Evolutionary conservation across 1,284 basidiomycete genomes (phyloP), one percentile per base, ranked within the genome.

Genomic region (Tilletia caries): DNA sequence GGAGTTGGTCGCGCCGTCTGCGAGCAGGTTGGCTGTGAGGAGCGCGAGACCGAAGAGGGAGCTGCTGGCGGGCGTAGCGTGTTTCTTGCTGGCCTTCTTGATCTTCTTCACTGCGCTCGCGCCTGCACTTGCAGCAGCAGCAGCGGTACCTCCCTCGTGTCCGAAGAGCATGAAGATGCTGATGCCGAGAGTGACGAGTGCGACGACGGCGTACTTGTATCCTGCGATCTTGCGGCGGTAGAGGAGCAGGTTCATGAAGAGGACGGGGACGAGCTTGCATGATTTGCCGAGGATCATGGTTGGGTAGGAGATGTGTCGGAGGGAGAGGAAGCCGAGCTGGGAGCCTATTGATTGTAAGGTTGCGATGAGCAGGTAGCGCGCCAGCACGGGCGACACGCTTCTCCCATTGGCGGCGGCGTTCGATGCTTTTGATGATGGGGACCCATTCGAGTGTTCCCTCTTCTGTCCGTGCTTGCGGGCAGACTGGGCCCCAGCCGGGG

Each of bases 261-360:
- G 92, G 71, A 96, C 93, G 2, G 94, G 93, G 20, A 96, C 91
- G 78, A 96, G 92, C 84, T 98, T 98, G 88, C 95, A 98, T 0
- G 94, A 97, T 84, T 98, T 98, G 71, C 93, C 95, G 72, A 98
- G 90, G 46, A 98, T 95, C 90, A 98, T 94, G 20, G 95, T 94
- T 33, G 96, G 96, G 86, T 98, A 98, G 23, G 93, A 94, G 81
- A 99, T 95, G 85, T 97, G 93, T 52, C 91, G 89, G 58, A 98
- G 89, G 4, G 93, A 90, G 34, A 93, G 91, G 85, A 98, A 97
- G 66, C 95, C 94, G 79, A 98, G 95, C 8, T 94, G 95, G 15
- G 93, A 92, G 0, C 93, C 95, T 27, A 89, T 87, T 29, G 94
- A 95, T 78, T 97, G 93, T 82, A 95, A 91, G 15, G 92, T 83